These are phyloP conservation scores for Thelonectria olida DNA, from an alignment of 2,329 filamentous ascomycete genomes.

Conservation along the genomic window DNA sequence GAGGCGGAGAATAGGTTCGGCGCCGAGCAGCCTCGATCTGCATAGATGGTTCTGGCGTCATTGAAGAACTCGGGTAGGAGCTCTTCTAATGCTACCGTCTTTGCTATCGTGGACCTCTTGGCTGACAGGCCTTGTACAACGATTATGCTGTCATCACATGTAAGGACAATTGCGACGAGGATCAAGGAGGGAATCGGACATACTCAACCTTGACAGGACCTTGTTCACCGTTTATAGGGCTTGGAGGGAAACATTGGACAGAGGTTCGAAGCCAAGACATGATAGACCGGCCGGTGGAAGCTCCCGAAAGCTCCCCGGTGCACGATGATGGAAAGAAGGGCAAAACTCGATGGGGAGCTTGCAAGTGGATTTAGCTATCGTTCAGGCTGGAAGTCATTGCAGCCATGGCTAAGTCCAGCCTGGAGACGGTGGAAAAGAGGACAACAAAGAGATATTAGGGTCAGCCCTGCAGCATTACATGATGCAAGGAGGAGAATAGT, in stretches of 20 bases:
- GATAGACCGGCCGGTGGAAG: background rate
- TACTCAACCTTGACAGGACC: constrained; percentile 10
- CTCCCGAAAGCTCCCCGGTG: background rate
- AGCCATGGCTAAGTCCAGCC: no score
- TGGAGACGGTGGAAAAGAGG: no score
- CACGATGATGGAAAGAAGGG: background rate
- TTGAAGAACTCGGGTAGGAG: background rate
- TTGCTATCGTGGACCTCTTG: background rate
- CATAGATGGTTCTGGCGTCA: background rate
- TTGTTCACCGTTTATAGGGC: background rate
- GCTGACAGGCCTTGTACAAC: background rate
- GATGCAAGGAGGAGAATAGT: no score
- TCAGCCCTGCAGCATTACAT: no score
- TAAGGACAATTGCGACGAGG: background rate
- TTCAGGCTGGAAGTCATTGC: no score
- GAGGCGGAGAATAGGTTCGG: background rate
- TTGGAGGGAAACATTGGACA: constrained; percentile 1
- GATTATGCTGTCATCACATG: background rate
- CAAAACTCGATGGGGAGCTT: no score
- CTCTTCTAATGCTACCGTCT: background rate
- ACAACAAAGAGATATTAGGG: no score
- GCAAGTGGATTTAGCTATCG: no score
- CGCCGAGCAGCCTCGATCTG: background rate
- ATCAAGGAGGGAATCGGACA: background rate
- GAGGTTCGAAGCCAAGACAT: constrained; percentile 9